Evolutionary conservation across 768 basidiomycete genomes (phyloP).

Genomic region (Russula compacta): DNA sequence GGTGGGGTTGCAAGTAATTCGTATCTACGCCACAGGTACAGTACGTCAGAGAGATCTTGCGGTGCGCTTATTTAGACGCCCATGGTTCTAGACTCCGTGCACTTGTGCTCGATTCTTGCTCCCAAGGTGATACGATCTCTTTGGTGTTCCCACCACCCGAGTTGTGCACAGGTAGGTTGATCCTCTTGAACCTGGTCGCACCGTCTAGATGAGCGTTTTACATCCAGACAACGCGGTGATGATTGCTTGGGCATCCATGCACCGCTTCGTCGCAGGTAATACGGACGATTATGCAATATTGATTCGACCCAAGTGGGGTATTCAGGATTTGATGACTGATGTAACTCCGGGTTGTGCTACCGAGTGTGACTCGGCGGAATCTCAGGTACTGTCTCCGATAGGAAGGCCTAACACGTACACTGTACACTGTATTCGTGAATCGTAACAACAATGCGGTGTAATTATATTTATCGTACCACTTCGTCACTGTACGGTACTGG

Average conservation of each 20-base stretch:
- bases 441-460: not conserved
- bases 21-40: slow-evolving; percentile 55
- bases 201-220: not conserved
- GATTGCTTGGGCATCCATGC: slow-evolving; percentile 90
- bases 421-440: too few species aligned
- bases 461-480: too few species aligned
- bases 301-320: slow-evolving; percentile 66
- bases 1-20: slow-evolving; percentile 91
- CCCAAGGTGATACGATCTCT: slow-evolving; percentile 29
- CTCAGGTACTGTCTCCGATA: too few species aligned
- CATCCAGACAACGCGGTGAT: slow-evolving; percentile 86
- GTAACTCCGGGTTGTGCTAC: not conserved
- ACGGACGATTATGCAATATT: slow-evolving; percentile 54
- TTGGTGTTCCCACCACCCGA: slow-evolving; percentile 67
- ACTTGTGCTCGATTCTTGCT: slow-evolving; percentile 24
- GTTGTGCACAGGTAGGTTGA: slow-evolving; percentile 70
- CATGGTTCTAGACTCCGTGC: slow-evolving; percentile 27
- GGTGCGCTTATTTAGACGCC: not conserved
- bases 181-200: not conserved
- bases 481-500: too few species aligned
- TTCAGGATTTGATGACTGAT: slow-evolving; percentile 41
- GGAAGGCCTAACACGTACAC: too few species aligned
- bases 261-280: slow-evolving; percentile 58
- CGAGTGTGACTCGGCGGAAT: too few species aligned
- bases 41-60: slow-evolving; percentile 8